Conservation (phyloP, 371 early-diverging fungal species). For the Mucor circinelloides region DNA sequence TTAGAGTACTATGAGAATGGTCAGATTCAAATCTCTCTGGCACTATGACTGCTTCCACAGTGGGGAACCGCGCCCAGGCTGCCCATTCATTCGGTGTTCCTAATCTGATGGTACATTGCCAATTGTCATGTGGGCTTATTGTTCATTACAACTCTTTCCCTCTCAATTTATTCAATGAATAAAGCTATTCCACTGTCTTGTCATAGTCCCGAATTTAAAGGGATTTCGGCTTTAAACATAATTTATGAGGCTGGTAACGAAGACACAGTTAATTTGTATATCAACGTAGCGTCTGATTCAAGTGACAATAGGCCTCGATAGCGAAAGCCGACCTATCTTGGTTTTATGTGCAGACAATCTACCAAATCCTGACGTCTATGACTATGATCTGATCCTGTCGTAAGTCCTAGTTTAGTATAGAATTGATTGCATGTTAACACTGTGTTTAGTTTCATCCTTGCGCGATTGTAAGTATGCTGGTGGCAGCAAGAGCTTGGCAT, state of each 20-base stretch:
- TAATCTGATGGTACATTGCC: not conserved
- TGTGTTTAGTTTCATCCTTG: constrained; percentile 34
- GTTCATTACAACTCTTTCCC: not conserved
- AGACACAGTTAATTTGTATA: not conserved
- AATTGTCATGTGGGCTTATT: not conserved
- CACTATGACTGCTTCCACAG: too few species aligned
- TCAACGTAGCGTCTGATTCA: not conserved
- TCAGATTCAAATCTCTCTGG: too few species aligned
- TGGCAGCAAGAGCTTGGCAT: too few species aligned
- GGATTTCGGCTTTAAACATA: constrained; percentile 45
- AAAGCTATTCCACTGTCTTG: constrained; percentile 32
- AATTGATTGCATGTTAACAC: not conserved
- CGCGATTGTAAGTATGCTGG: constrained; percentile 38
- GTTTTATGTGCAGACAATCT: constrained; percentile 81
- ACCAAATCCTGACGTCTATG: constrained; percentile 72
- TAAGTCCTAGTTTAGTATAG: constrained; percentile 41
- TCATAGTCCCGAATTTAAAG: constrained; percentile 50
- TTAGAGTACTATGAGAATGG: too few species aligned
- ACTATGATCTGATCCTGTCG: constrained; percentile 84
- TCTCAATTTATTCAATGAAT: constrained; percentile 18
- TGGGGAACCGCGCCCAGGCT: too few species aligned
- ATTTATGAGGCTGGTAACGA: constrained; percentile 53
- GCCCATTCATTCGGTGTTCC: too few species aligned
- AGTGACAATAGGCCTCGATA: constrained; percentile 72
- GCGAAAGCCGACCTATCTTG: constrained; percentile 79